Base-by-base conservation (phyloP, 2,329 filamentous ascomycete species). In the Penicillium corylophilum region DNA sequence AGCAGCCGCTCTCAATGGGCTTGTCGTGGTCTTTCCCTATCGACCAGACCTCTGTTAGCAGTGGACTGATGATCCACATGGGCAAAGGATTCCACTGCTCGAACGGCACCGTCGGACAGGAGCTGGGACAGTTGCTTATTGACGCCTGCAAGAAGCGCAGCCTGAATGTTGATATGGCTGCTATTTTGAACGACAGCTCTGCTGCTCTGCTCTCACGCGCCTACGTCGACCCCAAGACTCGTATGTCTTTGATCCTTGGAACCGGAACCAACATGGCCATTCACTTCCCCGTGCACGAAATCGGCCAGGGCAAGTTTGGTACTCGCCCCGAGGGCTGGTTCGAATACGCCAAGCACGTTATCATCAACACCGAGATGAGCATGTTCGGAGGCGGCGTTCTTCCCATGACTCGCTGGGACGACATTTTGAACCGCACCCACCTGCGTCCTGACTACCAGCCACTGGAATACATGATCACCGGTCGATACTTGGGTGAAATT, bases 1-100 rank as follows among this genome's bases (percentile, higher is more conserved):
- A 61, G 13, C 65, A 66, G 3, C 74, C 72, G 10, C 68, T 86
- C 49, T 74, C 77, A 5, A 82, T 86, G 76, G 84, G 84, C 3
- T 61, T 87, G 56, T 81, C 84, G 2, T 87, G 84, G 84, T 85
- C 83, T 3, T 86, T 87, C 66, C 84, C 84, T 0, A 77, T 87
- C 48, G 80, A 85, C 68, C 82, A 86, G 70, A 86, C 82, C 5
- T 85, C 82, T 12, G 76, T 77, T 49, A 75, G 78, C 47, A 80
- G 75, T 42, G 84, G 82, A 6, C 77, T 77, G 40, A 70, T 86
- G 18, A 74, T 84, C 46, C 76, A 77, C 15, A 87, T 87, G 84
- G 84, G 84, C 54, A 87, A 87, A 65, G 83, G 83, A 0, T 86
- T 86, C 63, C 72, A 74, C 47, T 84, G 82, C 41, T 83, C 81